These are phyloP conservation scores for Suhomyces sp. DNA, from an alignment of 805 yeast genomes.

Conservation along the genomic window DNA sequence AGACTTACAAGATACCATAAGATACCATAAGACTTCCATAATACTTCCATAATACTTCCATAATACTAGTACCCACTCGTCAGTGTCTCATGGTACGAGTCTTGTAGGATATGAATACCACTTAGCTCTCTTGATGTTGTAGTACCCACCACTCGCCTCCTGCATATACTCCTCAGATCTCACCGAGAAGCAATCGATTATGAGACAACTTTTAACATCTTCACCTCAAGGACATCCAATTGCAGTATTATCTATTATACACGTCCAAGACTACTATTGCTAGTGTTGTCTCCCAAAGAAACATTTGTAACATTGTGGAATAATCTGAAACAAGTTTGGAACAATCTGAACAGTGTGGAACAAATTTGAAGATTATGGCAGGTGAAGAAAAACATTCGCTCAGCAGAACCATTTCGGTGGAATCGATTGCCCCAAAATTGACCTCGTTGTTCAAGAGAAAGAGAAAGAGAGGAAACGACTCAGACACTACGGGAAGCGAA, in stretches of 20 bases:
- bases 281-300: neutral
- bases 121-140: too few species aligned
- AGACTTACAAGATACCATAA: too few species aligned
- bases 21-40: too few species aligned
- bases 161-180: neutral
- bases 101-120: too few species aligned
- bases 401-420: constrained; percentile 38
- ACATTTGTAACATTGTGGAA: too few species aligned
- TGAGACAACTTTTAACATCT: neutral
- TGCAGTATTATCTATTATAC: neutral
- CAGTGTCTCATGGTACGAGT: too few species aligned
- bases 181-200: neutral
- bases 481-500: constrained; percentile 14
- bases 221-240: neutral
- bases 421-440: constrained; percentile 36
- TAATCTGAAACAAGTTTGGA: neutral
- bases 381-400: constrained; percentile 10
- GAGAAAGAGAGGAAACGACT: constrained; percentile 8
- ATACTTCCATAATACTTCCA: too few species aligned
- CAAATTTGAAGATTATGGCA: constrained; percentile 1
- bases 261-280: neutral
- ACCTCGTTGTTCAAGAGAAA: constrained; percentile 28
- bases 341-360: neutral
- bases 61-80: too few species aligned
- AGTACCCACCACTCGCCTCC: too few species aligned